These are phyloP conservation scores for Scenedesmus sp. DNA, from an alignment of 163 green algal species.

Conservation along the genomic window DNA sequence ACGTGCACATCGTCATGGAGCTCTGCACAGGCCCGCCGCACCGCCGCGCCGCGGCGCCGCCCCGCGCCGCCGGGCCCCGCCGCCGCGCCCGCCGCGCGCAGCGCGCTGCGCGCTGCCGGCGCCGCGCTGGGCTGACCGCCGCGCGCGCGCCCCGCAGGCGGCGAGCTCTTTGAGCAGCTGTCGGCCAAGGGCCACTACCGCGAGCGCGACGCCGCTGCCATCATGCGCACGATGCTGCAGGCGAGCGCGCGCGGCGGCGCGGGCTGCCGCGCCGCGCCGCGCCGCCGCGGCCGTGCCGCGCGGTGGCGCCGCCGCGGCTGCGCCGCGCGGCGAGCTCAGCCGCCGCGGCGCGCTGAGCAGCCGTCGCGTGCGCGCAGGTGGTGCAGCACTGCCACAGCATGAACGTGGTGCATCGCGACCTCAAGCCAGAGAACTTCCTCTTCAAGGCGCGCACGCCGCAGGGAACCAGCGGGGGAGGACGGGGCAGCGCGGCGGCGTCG, in stretches of 20 bases:
- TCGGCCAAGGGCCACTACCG: conserved; percentile 80
- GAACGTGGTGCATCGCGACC: conserved; percentile 66
- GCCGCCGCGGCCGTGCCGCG: conserved; percentile 49
- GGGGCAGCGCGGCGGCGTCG: no score
- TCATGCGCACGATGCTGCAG: conserved; percentile 60
- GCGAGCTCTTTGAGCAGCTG: conserved; percentile 91
- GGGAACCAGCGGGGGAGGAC: no score
- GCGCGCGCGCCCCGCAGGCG: no score
- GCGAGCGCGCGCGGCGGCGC: conserved; percentile 57
- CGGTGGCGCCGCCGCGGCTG: no score
- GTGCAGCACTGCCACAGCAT: conserved; percentile 91
- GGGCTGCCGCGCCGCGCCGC: conserved; percentile 47
- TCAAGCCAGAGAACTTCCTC: conserved; percentile 90
- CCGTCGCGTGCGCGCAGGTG: conserved; percentile 59
- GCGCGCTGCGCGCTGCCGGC: no score
- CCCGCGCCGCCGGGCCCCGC: no score
- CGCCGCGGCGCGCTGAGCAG: no score
- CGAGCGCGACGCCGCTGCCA: conserved; percentile 55
- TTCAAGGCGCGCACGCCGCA: conserved; percentile 38
- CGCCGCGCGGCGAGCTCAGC: no score
- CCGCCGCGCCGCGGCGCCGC: no score
- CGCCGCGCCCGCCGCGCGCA: no score
- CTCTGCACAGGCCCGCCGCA: conserved; percentile 63
- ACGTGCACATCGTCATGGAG: conserved; percentile 93
- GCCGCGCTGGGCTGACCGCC: no score